Evolutionary conservation across 768 basidiomycete species (phyloP), one percentile per base, ranked within the genome.

Genomic region (Lactarius trivialis): DNA sequence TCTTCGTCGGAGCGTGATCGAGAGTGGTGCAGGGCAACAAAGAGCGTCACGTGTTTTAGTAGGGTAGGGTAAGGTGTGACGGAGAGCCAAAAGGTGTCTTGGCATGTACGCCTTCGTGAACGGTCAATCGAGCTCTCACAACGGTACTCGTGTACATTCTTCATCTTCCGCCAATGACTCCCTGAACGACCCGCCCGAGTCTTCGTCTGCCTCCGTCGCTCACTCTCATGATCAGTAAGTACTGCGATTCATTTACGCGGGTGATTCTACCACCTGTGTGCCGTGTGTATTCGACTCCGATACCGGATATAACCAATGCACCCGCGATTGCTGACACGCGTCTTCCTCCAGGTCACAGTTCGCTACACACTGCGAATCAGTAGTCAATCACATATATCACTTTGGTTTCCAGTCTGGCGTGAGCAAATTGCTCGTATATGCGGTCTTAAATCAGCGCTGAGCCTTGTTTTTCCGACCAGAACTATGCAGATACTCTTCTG

Each of bases 381-480:
- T 91, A 67, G 81, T 92, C 67, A 82, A 82, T 71, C 87, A 92
- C 73, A 73, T 92, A 67, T 91, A 88, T 73, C 84, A 86, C 67
- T 78, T 87, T 60, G 89, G 89, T 39, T 92, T 92, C 72, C 86
- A 89, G 71, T 85, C 84, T 58, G 88, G 91, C 70, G 89, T 91
- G 76, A 73, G 90, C 81, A 56, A 28, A 36, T 36, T 58, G 24
- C 36, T 52, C 33, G 1, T 14, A 33, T 55, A 41, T 55, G 28
- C 28, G 33, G 32, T 26, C 28, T 34, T 21, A 19, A 30, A 11
- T 34, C 51, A 52, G 39, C 19, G 30, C 30, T 59, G 21, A 32
- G 4, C 52, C 19, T 50, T 24, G 19, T 30, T 28, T 26, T 28
- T 57, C 52, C 59, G 57, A 24, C 58, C 71, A 91, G 90, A 88